A percentile compares a stretch with the other conserved stretches of the same genome.
Conservation (phyloP, 495 filamentous ascomycete genomes). For the Lindgomyces ingoldianus region DNA sequence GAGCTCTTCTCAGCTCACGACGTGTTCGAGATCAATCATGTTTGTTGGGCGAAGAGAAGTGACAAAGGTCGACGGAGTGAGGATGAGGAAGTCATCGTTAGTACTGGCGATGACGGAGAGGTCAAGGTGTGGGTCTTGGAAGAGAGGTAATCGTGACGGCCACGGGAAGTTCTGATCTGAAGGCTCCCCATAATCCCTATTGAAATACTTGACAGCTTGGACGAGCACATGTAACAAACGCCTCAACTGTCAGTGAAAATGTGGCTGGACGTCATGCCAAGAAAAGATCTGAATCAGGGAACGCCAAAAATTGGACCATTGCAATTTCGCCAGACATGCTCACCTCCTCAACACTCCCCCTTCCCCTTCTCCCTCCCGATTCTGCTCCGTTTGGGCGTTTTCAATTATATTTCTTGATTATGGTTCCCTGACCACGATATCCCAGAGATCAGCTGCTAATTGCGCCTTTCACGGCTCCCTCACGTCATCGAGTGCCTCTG, state of each 20-base stretch:
- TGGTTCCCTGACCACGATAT: too few relatives aligned
- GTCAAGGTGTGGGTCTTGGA: slow-evolving; percentile 47
- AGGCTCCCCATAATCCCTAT: background rate
- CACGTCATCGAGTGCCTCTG: background rate
- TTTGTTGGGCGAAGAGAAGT: slow-evolving; percentile 66
- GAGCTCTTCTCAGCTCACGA: slow-evolving; percentile 73
- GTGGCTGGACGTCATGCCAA: slow-evolving; percentile 10
- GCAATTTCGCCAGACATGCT: slow-evolving; percentile 2
- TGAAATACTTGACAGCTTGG: background rate
- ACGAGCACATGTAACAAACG: background rate
- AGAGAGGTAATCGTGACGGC: background rate
- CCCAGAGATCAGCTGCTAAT: too few relatives aligned
- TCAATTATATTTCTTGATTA: background rate
- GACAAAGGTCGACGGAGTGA: slow-evolving; percentile 39
- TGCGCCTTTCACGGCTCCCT: too few relatives aligned
- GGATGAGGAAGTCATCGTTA: slow-evolving; percentile 58
- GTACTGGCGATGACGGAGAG: slow-evolving; percentile 66
- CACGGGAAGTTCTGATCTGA: background rate
- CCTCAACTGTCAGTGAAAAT: background rate
- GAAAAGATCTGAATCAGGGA: slow-evolving; percentile 25
- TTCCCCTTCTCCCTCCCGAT: background rate
- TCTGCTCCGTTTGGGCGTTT: background rate
- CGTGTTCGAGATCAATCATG: slow-evolving; percentile 90
- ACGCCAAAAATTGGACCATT: slow-evolving; percentile 1
- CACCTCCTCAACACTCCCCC: background rate